Conservation (phyloP, 208 protist species). For the Crithidia thermophila region DNA sequence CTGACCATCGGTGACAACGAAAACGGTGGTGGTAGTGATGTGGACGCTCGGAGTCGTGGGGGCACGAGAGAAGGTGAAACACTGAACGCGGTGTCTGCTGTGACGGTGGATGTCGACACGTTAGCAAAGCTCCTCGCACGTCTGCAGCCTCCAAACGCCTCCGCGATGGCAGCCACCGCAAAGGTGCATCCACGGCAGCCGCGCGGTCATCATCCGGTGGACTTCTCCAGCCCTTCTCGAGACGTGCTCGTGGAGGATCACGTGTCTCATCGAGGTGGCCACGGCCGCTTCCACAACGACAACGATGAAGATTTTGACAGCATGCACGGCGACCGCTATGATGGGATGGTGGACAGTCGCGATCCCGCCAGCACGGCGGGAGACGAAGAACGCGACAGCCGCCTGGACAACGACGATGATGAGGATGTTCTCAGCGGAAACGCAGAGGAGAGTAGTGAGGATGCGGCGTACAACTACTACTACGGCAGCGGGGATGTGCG, state of each 20-base stretch:
- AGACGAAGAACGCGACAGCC: not conserved
- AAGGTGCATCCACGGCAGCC: no score
- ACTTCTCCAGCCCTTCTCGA: not conserved
- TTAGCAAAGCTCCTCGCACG: slow-evolving; percentile 3
- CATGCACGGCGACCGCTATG: not conserved
- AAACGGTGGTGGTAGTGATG: no score
- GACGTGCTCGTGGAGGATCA: not conserved
- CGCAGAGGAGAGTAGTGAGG: no score
- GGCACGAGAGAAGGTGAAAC: no score
- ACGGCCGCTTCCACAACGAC: no score
- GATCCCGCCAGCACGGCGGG: slow-evolving; percentile 5
- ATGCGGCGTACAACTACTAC: slow-evolving; percentile 1
- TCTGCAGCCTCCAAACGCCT: not conserved
- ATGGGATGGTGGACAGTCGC: slow-evolving; percentile 19
- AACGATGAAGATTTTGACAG: not conserved
- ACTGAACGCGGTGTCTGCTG: no score
- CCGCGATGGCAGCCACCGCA: no score
- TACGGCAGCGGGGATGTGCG: slow-evolving; percentile 10
- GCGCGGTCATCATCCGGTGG: not conserved
- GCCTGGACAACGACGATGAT: not conserved
- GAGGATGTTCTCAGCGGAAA: no score
- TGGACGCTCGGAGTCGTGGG: no score
- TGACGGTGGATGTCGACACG: slow-evolving; percentile 3
- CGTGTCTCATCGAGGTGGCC: no score
- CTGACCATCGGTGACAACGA: not conserved